A percentile compares a stretch with the other conserved stretches of the same genome.
These are phyloP conservation scores for Asterella californica DNA, from an alignment of 225 moss, liverwort and hornwort genomes.

Conservation along the genomic window DNA sequence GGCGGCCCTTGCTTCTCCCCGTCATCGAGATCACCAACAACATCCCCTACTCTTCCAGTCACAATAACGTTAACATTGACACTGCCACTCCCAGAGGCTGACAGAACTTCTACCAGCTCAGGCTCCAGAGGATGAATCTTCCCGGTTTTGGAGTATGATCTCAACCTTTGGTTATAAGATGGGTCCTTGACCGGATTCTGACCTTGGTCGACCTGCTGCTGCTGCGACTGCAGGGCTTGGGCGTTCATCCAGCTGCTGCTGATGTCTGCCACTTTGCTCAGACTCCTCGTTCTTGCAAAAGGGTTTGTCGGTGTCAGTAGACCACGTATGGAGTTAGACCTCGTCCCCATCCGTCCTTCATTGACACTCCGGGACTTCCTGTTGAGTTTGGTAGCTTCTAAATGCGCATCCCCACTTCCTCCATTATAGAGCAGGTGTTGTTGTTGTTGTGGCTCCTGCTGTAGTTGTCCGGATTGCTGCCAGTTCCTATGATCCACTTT, in stretches of 20 bases:
- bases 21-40: background rate
- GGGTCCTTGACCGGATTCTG: background rate
- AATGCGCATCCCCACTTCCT: too few species aligned
- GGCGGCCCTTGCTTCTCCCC: background rate
- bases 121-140: background rate
- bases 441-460: too few species aligned
- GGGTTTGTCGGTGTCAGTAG: background rate
- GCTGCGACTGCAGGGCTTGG: background rate
- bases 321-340: background rate
- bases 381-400: background rate
- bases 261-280: conserved; percentile 6
- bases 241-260: background rate
- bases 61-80: background rate
- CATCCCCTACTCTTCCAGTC: background rate
- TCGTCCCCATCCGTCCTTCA: background rate
- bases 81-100: background rate
- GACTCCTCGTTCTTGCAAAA: background rate
- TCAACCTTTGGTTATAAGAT: background rate
- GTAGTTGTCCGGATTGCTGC: too few species aligned
- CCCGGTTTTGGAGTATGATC: background rate
- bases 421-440: too few species aligned
- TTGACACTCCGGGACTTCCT: background rate
- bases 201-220: background rate
- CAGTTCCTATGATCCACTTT: too few species aligned
- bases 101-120: background rate